Base-by-base conservation (phyloP, 306 rosid genomes). In the Gillenia trifoliata region DNA sequence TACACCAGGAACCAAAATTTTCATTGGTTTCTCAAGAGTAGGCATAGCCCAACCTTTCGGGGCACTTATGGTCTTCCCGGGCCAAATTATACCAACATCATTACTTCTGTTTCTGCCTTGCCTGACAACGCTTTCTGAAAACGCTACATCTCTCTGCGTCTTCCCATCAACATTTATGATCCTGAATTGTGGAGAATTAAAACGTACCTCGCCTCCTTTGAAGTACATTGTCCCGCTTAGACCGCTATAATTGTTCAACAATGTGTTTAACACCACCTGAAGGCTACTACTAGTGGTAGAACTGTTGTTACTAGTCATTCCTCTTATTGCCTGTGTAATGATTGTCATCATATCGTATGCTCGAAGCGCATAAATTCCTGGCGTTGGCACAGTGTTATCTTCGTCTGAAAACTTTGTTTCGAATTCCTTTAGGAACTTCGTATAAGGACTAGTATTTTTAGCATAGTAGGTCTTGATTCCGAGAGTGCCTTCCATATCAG, bases 11-110 rank as follows among this genome's bases (percentile, higher is more conserved):
- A 90, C 75, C 0, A 79, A 86, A 64, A 88, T 86, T 79, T 11
- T 84, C 89, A 90, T 47, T 73, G 54, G 73, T n/a, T 80, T 86
- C 43, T 67, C 71, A 66, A 56, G 52, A 34, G 79, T 79, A 2
- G 91, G 89, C 61, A 88, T 38, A 25, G 62, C 71, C 92, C 92
- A 90, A 2, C 92, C 92, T 59, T 82, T 84, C 12, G 96, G 88
- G 61, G n/a, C 52, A 36, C 66, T 29, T 0, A 0, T 3, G 28
- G 15, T 1, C 11, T 90, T 76, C 55, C 92, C 90, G 0, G 96
- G 92, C 96, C 96, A 90, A 78, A 49, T 75, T 34, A 84, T 83
- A 0, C 73, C 87, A 29, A 36, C 79, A 71, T 25, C 28, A 87
- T 38, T 55, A 3, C 34, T n/a, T 52, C 47, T n/a, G 30, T 52